Evolutionary conservation across 2,329 filamentous ascomycete genomes (phyloP), one percentile per base, ranked within the genome.

Genomic region (Elsinoe australis): DNA sequence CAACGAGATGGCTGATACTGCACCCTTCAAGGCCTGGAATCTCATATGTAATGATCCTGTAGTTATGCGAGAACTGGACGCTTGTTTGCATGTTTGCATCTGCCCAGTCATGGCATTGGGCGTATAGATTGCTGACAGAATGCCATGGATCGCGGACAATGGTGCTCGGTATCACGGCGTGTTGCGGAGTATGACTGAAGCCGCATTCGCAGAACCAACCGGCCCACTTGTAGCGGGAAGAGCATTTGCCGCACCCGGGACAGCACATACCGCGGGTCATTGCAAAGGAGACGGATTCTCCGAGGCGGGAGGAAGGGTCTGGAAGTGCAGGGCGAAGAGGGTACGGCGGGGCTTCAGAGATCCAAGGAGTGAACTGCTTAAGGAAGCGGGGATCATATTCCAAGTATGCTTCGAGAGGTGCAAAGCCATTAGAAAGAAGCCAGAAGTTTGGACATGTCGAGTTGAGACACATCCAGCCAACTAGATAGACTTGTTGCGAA

Each of bases 261-360:
- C 85, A 89, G 1, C 83, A 76, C 38, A 87, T 75, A 0, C 83
- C 84, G 44, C 70, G 68, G 57, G 78, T 82, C 49, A 74, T 78
- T 6, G 68, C 61, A 2, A 67, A 64, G 8, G 76, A 71, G 0
- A 74, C 72, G 3, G 75, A 72, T 48, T 71, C 66, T 3, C 69
- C 69, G 1, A 64, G 55, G 3, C 66, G 57, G 0, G 65, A 61
- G 10, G 66, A 64, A 0, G 62, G 54, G 1, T 64, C 57, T 7
- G 70, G 62, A 0, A 71, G 51, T 5, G 68, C 58, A 0, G 65
- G 66, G 5, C 71, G 56, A 2, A 74, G 58, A 3, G 59, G 62
- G 46, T 65, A 69, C 7, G 62, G 66, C 24, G 54, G 60, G 12
- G 59, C 55, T 10, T 67, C 60, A 15, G 67, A 64, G 0, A 55